Base-by-base conservation (phyloP, 257 asterid species). In the Leptodermis oblonga region DNA sequence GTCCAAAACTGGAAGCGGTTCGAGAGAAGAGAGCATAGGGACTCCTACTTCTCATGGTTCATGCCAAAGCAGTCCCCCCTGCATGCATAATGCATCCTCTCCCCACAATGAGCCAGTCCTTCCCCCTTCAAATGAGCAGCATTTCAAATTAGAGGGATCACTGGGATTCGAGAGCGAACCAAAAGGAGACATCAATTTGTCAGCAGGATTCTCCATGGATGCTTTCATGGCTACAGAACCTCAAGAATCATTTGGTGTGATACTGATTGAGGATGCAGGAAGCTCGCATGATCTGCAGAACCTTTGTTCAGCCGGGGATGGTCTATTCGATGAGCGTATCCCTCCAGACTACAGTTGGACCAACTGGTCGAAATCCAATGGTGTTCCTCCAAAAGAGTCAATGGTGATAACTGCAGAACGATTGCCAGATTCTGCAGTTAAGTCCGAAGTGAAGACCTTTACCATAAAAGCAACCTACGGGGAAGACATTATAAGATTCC, bases 11-110 rank as follows among this genome's bases (percentile, higher is more conserved):
- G 82, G 86, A 70, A 86, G 94, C 61, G 86, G 87, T 58, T 92
- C 98, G 0, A 84, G 90, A 75, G 98, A 87, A 84, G 98, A 86
- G 74, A 89, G 92, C 79, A 66, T 71, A 0, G 96, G 89, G 51
- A 87, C 90, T 69, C 94, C 96, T 61, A 83, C 89, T 79, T 92
- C 98, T 39, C 92, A 85, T 69, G 95, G 90, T 34, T 89, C 96
- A 22, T 83, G 89, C 54, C 96, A 83, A 70, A 89, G 92, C 34
- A 86, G 92, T n/a, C n/a, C n/a, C 73, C 90, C 88, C 37, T 64
- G 39, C 37, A 79, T 66, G 23, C 76, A 82, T 68, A 81, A 82
- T 41, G 87, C 77, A 25, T 71, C 82, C 67, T 82, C 86, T 53
- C 88, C 85, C 56, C 82, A 28, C 69, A 82, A 75, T 49, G 88